Base-by-base conservation (phyloP, 208 protist species). In the Wallacemonas sp. region DNA sequence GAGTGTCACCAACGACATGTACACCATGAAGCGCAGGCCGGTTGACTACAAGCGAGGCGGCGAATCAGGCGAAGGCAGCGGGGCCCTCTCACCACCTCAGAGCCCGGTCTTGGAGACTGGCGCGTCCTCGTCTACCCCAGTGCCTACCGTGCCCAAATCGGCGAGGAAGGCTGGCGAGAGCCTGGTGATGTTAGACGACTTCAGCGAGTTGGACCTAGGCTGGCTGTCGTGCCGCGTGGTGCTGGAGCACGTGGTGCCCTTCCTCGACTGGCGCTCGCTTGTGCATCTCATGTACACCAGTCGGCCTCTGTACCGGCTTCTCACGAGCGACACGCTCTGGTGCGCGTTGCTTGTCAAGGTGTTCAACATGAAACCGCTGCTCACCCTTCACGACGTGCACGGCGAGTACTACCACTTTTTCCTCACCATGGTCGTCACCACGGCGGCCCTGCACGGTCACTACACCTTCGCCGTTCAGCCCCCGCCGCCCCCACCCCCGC, bases 371-470 rank as follows among this genome's bases (percentile, higher is more conserved):
- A 25, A 71, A 12, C 72, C 78, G 10, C 72, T 92, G 54, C 77
- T 89, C 33, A 20, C 33, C 12, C 55, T 59, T 0, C 76, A 75
- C 45, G 49, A 74, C 25, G 65, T 74, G 16, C 25, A 16, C n/a
- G 8, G 55, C 25, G 25, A 76, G 33, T 86, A 73, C 65, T 91
- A 91, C 63, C n/a, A 28, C 61, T 94, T 87, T 61, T 91, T 92
- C 69, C 14, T 91, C 18, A 22, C 85, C 18, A 63, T 89, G 25
- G 61, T 94, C 54, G 74, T 92, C 62, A 91, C 82, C 0, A 87
- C 85, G 23, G 70, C 70, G 18, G 85, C 85, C 0, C 49, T 94
- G 49, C 77, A 88, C 57, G 85, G 88, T 8, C 74, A 88, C 54
- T 94, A 94, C 65, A 79, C 62, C 23, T 91, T 86, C 67, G 45